phyloP scores from a whole-genome alignment of 441 rosid species.

The Pelargonium cotyledonis region DNA sequence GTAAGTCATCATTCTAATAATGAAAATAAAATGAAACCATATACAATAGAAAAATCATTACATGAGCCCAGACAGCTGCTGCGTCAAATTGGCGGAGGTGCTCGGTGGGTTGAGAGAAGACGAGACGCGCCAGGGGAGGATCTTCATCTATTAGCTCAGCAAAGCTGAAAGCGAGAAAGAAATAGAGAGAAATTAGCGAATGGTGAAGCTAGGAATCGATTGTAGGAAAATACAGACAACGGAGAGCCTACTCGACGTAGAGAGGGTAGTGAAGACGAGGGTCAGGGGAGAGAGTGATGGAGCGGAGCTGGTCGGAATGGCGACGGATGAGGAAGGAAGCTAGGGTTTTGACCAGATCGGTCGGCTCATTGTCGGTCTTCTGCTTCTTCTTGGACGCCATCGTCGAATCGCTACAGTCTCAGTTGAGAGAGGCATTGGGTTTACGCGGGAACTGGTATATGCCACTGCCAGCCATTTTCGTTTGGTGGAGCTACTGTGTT shows the following conservation, averaged over 20 bases:
- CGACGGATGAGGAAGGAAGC: slow-evolving; percentile 52
- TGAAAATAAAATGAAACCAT: neutral
- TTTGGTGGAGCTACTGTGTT: neutral
- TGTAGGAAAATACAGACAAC: neutral
- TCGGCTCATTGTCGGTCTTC: slow-evolving; percentile 24
- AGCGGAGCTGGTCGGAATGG: slow-evolving; percentile 53
- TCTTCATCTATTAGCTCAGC: slow-evolving; percentile 68
- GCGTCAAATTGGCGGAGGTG: slow-evolving; percentile 55
- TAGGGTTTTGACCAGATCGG: slow-evolving; percentile 29
- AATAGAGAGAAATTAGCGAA: neutral
- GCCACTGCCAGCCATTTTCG: neutral
- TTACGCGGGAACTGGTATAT: neutral
- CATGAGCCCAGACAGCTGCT: slow-evolving; percentile 79
- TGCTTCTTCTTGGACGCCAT: neutral
- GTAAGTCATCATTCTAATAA: slow-evolving; percentile 1
- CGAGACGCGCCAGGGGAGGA: slow-evolving; percentile 52
- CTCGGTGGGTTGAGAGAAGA: slow-evolving; percentile 51
- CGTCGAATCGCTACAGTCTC: neutral
- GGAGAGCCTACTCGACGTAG: slow-evolving; percentile 42
- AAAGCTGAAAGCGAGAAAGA: slow-evolving; percentile 32
- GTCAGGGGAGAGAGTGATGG: slow-evolving; percentile 55
- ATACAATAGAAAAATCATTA: slow-evolving; percentile 14
- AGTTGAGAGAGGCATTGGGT: no score
- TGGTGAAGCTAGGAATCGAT: neutral
- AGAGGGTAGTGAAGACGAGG: slow-evolving; percentile 80